Percentiles rank a stretch among this genome's conserved stretches.
These are phyloP conservation scores for Solanum dulcamara DNA, from an alignment of 257 asterid species.

Conservation along the genomic window DNA sequence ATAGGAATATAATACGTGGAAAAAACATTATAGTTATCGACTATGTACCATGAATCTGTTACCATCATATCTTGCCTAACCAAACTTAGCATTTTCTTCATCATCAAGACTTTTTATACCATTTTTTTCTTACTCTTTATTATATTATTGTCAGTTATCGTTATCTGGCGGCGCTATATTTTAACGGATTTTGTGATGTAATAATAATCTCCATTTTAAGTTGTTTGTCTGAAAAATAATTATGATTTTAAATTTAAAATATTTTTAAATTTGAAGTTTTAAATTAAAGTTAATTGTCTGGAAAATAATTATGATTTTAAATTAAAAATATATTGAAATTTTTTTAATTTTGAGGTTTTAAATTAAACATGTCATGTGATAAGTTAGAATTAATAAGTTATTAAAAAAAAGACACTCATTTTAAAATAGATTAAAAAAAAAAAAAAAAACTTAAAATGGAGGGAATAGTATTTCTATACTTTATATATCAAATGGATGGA, in stretches of 20 bases:
- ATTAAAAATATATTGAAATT: no score
- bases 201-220: background rate
- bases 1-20: conserved; percentile 16
- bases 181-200: background rate
- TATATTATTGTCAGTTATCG: conserved; percentile 9
- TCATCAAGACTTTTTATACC: background rate
- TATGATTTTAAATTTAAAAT: no score
- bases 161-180: conserved; percentile 30
- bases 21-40: conserved; percentile 1
- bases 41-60: conserved; percentile 49
- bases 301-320: no score
- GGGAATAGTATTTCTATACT: no score
- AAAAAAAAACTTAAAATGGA: no score
- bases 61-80: conserved; percentile 40
- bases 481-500: background rate
- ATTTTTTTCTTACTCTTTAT: background rate
- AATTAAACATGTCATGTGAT: no score
- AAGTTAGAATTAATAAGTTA: no score
- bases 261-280: no score
- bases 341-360: no score
- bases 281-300: background rate
- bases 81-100: conserved; percentile 1
- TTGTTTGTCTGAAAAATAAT: background rate
- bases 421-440: no score
- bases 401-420: no score